phyloP scores from a whole-genome alignment of 176 grass and related monocot genomes.

The Aegilops umbellulata region DNA sequence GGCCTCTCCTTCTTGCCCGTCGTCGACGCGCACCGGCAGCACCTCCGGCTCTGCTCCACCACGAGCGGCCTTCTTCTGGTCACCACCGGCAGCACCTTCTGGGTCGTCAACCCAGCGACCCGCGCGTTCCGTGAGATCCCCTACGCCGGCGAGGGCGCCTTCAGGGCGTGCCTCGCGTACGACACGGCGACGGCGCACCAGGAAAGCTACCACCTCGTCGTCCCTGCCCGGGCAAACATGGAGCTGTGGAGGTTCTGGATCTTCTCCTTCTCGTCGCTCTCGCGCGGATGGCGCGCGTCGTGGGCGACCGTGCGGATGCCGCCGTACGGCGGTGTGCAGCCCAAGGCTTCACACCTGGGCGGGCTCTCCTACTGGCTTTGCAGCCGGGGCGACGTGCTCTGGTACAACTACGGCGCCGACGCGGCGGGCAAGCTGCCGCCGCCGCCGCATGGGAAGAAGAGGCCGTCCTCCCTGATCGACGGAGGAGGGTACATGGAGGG shows the following conservation, averaged over 20 bases:
- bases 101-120: constrained; percentile 16
- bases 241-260: neutral
- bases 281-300: neutral
- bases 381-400: neutral
- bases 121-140: neutral
- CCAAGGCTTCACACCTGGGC: neutral
- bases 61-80: neutral
- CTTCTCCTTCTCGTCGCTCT: neutral
- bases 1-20: neutral
- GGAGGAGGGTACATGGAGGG: neutral
- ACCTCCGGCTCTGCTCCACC: neutral
- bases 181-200: neutral
- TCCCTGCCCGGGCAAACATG: neutral
- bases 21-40: neutral
- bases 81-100: neutral
- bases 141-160: neutral
- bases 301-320: neutral
- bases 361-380: neutral
- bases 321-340: neutral
- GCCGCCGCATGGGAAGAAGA: neutral
- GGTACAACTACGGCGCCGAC: neutral
- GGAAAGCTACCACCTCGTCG: neutral
- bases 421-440: neutral
- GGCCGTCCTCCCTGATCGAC: neutral
- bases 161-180: constrained; percentile 9